phyloP scores from a whole-genome alignment of 1,284 basidiomycete genomes.

The Sphagnurus paluster region DNA sequence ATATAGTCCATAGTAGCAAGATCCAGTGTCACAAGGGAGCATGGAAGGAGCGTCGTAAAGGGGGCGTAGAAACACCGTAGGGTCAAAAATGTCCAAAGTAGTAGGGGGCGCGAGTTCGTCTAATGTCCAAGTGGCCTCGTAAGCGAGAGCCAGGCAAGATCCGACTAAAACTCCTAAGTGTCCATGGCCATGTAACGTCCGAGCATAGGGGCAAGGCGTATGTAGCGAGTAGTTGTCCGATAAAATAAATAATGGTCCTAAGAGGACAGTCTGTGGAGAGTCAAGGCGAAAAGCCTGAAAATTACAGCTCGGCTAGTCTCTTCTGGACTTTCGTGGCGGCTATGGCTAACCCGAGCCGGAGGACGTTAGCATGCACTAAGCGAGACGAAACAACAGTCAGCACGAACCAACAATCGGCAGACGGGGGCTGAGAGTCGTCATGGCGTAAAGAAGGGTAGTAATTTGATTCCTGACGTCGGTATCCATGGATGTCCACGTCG shows the following conservation, averaged over 20 bases:
- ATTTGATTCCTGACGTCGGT: constrained; percentile 60
- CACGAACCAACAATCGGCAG: constrained; percentile 60
- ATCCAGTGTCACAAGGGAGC: constrained; percentile 8
- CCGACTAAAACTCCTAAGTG: constrained; percentile 20
- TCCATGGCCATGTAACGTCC: constrained; percentile 19
- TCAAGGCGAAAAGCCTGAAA: not conserved
- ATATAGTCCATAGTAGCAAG: not conserved
- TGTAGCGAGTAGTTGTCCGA: constrained; percentile 12
- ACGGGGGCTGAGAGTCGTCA: constrained; percentile 57
- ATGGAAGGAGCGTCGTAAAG: constrained; percentile 10
- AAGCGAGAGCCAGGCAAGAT: constrained; percentile 15
- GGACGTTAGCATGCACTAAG: constrained; percentile 2
- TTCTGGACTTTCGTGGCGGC: constrained; percentile 35
- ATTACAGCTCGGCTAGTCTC: constrained; percentile 39
- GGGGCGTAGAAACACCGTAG: constrained; percentile 7
- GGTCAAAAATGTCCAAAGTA: constrained; percentile 17
- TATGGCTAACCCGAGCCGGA: constrained; percentile 21
- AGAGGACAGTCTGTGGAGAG: not conserved
- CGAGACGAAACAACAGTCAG: not conserved
- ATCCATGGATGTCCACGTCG: constrained; percentile 58
- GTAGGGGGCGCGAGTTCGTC: constrained; percentile 20
- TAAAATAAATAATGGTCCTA: constrained; percentile 13
- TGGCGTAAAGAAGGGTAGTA: constrained; percentile 57
- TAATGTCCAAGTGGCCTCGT: constrained; percentile 18
- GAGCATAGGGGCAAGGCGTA: not conserved